phyloP scores from a whole-genome alignment of 768 basidiomycete species.

The Phlebiopsis flavidoalba region DNA sequence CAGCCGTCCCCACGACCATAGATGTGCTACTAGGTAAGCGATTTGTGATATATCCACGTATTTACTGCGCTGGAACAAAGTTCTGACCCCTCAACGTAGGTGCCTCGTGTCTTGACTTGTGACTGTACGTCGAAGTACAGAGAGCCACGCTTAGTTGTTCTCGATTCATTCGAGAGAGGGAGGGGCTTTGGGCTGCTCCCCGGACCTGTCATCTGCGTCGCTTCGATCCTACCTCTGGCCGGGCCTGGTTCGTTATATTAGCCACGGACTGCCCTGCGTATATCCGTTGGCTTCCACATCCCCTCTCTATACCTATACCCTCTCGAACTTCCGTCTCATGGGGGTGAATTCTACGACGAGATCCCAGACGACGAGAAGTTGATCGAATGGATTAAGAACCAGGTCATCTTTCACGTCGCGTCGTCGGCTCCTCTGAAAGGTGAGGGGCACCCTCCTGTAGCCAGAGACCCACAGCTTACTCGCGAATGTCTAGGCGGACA shows the following conservation, averaged over 20 bases:
- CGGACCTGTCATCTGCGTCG: neutral
- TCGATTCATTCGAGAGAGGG: too few species aligned
- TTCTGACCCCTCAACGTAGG: too few species aligned
- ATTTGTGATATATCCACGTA: too few species aligned
- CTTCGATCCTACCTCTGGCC: neutral
- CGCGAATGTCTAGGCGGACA: conserved; percentile 37
- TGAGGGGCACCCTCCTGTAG: neutral
- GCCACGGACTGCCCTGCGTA: neutral
- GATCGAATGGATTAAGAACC: conserved; percentile 51
- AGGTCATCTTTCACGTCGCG: conserved; percentile 70
- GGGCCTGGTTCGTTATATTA: neutral
- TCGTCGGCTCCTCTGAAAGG: conserved; percentile 56
- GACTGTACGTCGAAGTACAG: too few species aligned
- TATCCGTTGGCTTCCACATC: neutral
- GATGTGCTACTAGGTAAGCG: too few species aligned
- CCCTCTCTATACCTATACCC: neutral
- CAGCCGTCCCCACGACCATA: neutral
- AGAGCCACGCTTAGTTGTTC: neutral
- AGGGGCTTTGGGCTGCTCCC: neutral
- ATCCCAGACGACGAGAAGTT: conserved; percentile 35
- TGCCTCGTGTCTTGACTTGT: too few species aligned
- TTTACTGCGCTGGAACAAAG: too few species aligned
- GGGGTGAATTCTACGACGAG: conserved; percentile 41
- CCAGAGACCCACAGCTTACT: conserved; percentile 36
- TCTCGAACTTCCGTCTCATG: neutral